Evolutionary conservation across 169 alveolate species (phyloP).

Genomic region (Babesia divergens): DNA sequence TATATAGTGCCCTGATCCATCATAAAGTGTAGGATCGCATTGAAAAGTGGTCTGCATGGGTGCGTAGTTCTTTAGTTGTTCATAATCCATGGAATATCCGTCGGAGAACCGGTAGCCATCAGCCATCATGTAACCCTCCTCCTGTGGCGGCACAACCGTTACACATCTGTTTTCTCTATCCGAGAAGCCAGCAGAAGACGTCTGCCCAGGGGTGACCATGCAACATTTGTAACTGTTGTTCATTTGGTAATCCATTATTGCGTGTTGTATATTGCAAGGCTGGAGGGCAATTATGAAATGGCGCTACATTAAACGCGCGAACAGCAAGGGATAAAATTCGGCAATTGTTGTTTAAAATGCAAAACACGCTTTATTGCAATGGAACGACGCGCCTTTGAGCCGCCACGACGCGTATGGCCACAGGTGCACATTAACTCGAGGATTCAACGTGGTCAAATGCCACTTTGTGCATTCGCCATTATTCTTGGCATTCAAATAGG

Average conservation of each 20-base stretch:
- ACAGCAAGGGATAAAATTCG: background rate
- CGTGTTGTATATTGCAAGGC: background rate
- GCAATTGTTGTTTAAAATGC: background rate
- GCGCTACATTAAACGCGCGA: background rate
- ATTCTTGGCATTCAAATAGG: too few relatives aligned
- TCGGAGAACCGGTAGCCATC: slow-evolving; percentile 58
- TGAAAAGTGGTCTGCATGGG: slow-evolving; percentile 11
- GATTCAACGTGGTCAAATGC: too few relatives aligned
- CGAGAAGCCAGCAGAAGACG: slow-evolving; percentile 2
- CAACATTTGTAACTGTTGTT: slow-evolving; percentile 20
- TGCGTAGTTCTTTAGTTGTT: background rate
- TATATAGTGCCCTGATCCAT: slow-evolving; percentile 1
- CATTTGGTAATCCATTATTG: slow-evolving; percentile 4
- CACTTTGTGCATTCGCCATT: too few relatives aligned
- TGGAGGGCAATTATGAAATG: background rate
- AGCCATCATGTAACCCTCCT: slow-evolving; percentile 47
- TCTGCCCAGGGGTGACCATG: slow-evolving; percentile 53
- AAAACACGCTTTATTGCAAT: background rate
- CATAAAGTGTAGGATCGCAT: background rate
- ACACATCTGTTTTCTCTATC: slow-evolving; percentile 13
- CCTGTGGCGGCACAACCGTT: slow-evolving; percentile 47
- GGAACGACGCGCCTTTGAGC: background rate
- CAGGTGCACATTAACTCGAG: slow-evolving; percentile 30
- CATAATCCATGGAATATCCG: slow-evolving; percentile 53
- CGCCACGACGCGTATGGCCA: slow-evolving; percentile 1